Base-by-base conservation (phyloP, 1,139 yeast genomes). In the Blastobotrys capitulatus region DNA sequence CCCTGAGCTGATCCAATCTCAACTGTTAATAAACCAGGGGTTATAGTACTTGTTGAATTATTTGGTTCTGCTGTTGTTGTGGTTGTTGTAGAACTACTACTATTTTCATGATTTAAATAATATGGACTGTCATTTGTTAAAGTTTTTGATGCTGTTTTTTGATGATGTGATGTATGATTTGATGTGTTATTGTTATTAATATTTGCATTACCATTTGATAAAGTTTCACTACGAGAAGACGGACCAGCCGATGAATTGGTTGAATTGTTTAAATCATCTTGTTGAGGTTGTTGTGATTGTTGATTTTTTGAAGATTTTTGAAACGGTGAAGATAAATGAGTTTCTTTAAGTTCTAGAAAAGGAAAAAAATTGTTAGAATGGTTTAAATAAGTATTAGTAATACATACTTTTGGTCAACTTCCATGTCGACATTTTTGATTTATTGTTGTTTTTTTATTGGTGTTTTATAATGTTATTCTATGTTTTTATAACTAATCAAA, bases 21-120 rank as follows among this genome's bases (percentile, higher is more conserved):
- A 26, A 86, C 84, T 0, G 86, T 82, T 49, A 86, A 72, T 27
- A 85, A 66, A 0, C 94, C 95, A 0, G 94, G 92, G 42, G 70
- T 71, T 48, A 73, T 64, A 1, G 71, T 60, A 0, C 67, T 63
- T 2, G 70, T 63, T 22, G 25, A 22, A 5, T 22, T 7, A 22
- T 22, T 22, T 22, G 7, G 4, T 4, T 22, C 7, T 5, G 4
- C 7, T 5, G 25, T 22, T 22, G 25, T 5, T 22, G 25, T 5
- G 9, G 62, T 49, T 27, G 46, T 40, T 29, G 38, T 44, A 13
- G 35, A 38, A n/a, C n/a, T n/a, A 27, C 27, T 25, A 20, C 20
- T 26, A 19, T 31, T 32, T 25, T 41, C 37, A 10, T 42, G 15
- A 3, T 41, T 19, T 25, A 18, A n/a, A 22, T 32, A 34, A 36